phyloP scores from a whole-genome alignment of 805 yeast species.

The Lachancea sp. region DNA sequence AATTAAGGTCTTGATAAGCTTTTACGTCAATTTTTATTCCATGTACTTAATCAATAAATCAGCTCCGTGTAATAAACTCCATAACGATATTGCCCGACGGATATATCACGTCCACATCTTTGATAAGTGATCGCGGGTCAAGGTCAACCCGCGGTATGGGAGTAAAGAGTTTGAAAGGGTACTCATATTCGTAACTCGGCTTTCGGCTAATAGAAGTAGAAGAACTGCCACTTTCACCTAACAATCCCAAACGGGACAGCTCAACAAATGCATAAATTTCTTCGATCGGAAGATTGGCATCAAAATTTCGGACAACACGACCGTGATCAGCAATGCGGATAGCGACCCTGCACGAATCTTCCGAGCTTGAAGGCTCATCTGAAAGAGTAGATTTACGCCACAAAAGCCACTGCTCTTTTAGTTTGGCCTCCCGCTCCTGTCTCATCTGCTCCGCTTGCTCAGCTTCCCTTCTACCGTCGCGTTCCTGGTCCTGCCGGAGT shows the following conservation, averaged over 20 bases:
- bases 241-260: conserved; percentile 33
- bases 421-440: conserved; percentile 11
- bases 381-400: conserved; percentile 40
- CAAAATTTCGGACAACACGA: conserved; percentile 47
- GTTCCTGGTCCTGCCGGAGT: conserved; percentile 56
- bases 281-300: conserved; percentile 42
- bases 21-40: not conserved
- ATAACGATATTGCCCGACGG: conserved; percentile 63
- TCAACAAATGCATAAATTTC: conserved; percentile 72
- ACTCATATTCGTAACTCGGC: conserved; percentile 40
- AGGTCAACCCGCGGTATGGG: conserved; percentile 53
- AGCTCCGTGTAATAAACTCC: conserved; percentile 29
- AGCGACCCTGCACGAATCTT: conserved; percentile 53
- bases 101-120: conserved; percentile 43
- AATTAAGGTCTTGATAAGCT: not conserved
- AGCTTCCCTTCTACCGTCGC: conserved; percentile 28
- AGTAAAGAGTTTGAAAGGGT: conserved; percentile 44
- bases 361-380: conserved; percentile 22
- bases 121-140: conserved; percentile 30
- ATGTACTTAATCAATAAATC: conserved; percentile 1
- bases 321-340: conserved; percentile 59
- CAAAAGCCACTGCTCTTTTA: conserved; percentile 39
- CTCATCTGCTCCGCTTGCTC: conserved; percentile 15
- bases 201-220: not conserved
- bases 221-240: conserved; percentile 30